Evolutionary conservation across 2,329 filamentous ascomycete species (phyloP).

Genomic region (Colletotrichum orbiculare): DNA sequence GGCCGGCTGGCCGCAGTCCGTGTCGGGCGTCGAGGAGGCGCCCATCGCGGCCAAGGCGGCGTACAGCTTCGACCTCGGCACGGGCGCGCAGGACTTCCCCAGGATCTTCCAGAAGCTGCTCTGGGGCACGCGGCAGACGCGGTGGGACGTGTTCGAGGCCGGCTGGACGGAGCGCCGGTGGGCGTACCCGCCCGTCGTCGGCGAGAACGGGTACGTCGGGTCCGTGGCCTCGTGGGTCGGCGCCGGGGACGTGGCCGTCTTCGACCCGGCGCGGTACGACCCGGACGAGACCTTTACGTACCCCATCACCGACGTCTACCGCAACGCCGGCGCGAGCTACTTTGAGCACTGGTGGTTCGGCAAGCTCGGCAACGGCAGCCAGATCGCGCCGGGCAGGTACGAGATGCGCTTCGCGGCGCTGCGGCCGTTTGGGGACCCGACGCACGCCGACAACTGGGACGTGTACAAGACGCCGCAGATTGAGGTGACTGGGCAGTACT

Average conservation of each 20-base stretch:
- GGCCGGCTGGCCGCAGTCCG: conserved; percentile 33
- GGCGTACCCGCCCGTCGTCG: conserved; percentile 42
- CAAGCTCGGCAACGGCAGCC: conserved; percentile 54
- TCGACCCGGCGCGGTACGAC: conserved; percentile 40
- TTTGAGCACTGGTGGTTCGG: conserved; percentile 54
- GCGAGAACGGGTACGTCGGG: conserved; percentile 44
- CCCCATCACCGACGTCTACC: conserved; percentile 39
- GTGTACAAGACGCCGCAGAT: conserved; percentile 49
- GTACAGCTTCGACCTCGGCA: conserved; percentile 36
- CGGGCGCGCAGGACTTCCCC: conserved; percentile 38
- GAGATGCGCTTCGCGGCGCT: conserved; percentile 54
- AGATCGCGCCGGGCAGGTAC: conserved; percentile 54
- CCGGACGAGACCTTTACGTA: conserved; percentile 42
- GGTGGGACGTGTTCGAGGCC: conserved; percentile 43
- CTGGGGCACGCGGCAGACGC: conserved; percentile 41
- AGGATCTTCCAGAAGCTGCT: conserved; percentile 38
- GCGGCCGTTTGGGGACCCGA: conserved; percentile 53
- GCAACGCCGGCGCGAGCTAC: conserved; percentile 34
- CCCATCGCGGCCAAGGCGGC: conserved; percentile 23
- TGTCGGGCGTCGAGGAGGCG: conserved; percentile 22
- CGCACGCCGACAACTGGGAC: conserved; percentile 56
- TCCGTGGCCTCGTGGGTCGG: conserved; percentile 43
- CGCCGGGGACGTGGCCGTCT: conserved; percentile 32
- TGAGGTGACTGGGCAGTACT: conserved; percentile 43
- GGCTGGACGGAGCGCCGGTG: conserved; percentile 43